Conservation (phyloP, 345 rosid genomes). For the Noccaea caerulescens region DNA sequence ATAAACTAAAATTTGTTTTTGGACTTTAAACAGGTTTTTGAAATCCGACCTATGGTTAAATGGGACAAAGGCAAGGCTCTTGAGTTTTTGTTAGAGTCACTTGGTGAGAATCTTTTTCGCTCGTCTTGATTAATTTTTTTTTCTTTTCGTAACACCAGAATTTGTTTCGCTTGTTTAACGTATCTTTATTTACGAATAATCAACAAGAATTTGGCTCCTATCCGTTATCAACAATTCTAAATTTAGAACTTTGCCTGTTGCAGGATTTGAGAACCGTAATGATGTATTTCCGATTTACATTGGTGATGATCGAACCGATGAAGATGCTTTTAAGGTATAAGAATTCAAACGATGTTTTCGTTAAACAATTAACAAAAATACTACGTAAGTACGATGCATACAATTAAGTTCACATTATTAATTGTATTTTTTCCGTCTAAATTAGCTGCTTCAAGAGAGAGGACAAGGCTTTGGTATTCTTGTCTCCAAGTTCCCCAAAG, state of each 20-base stretch:
- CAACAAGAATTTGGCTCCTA: neutral
- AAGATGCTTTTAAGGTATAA: constrained; percentile 96
- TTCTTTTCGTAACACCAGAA: neutral
- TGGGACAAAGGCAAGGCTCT: constrained; percentile 99
- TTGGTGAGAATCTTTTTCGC: constrained; percentile 58
- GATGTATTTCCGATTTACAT: constrained; percentile 90
- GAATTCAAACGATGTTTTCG: neutral
- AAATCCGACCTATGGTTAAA: constrained; percentile 84
- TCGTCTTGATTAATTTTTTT: neutral
- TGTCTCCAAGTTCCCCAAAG: constrained; percentile 90
- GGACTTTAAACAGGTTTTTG: constrained; percentile 64
- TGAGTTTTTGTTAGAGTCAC: constrained; percentile 84
- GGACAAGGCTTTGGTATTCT: constrained; percentile 95
- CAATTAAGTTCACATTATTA: neutral
- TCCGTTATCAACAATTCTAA: neutral
- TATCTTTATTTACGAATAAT: neutral
- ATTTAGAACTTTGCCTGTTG: neutral
- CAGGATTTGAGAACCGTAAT: constrained; percentile 75
- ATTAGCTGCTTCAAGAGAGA: constrained; percentile 71
- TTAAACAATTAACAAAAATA: neutral
- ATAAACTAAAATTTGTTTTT: neutral
- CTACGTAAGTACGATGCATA: too few relatives aligned
- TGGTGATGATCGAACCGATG: constrained; percentile 93
- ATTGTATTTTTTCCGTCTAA: constrained; percentile 16
- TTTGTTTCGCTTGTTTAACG: neutral